A percentile compares a stretch with the other conserved stretches of the same genome.
These are phyloP conservation scores for Termitomyces sp. DNA, from an alignment of 768 basidiomycete genomes.

Conservation along the genomic window DNA sequence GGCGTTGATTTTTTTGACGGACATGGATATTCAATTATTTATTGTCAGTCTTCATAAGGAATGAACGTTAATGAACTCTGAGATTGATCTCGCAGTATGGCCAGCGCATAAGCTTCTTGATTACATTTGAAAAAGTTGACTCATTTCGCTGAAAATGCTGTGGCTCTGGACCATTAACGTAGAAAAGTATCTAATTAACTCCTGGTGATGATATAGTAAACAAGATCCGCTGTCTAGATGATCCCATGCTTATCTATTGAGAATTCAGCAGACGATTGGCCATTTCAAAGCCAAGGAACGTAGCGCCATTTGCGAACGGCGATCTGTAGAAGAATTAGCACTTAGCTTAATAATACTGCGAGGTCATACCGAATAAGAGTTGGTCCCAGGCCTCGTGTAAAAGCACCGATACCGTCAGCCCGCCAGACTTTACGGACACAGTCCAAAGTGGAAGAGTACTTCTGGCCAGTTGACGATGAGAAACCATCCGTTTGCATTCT, in stretches of 20 bases:
- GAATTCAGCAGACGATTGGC: slow-evolving; percentile 68
- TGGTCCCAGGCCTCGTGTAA: slow-evolving; percentile 87
- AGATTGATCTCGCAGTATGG: neutral
- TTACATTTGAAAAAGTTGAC: neutral
- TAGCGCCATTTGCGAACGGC: slow-evolving; percentile 95
- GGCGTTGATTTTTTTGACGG: slow-evolving; percentile 43
- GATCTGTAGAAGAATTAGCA: slow-evolving; percentile 44
- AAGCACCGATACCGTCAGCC: slow-evolving; percentile 79
- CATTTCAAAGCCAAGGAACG: slow-evolving; percentile 94
- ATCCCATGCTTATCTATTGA: neutral
- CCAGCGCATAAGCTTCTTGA: neutral
- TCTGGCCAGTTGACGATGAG: slow-evolving; percentile 64
- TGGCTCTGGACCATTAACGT: neutral
- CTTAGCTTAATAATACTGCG: neutral
- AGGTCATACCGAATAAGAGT: slow-evolving; percentile 77
- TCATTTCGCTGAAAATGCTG: neutral
- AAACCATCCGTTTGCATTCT: slow-evolving; percentile 95
- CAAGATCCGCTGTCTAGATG: neutral
- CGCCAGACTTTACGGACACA: slow-evolving; percentile 81
- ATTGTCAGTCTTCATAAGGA: neutral
- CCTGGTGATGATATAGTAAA: neutral
- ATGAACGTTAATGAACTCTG: neutral
- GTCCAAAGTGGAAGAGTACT: slow-evolving; percentile 79
- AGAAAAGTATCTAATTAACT: neutral
- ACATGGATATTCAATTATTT: slow-evolving; percentile 22